Conservation (phyloP, 768 basidiomycete genomes). For the Asterophora parasitica region DNA sequence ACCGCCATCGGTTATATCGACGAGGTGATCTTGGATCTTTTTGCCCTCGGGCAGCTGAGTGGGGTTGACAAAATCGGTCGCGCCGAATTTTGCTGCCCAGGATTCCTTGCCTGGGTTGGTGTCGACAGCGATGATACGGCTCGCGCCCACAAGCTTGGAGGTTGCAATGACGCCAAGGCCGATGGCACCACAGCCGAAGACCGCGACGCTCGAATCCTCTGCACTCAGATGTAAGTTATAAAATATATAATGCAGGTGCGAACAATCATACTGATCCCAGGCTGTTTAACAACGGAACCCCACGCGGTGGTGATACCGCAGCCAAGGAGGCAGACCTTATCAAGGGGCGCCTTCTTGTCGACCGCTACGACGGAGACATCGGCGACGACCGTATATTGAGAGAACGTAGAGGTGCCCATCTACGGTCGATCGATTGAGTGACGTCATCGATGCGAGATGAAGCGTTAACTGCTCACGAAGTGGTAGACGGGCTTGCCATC, state of each 20-base stretch:
- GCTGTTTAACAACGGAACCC: constrained; percentile 92
- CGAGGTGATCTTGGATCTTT: constrained; percentile 83
- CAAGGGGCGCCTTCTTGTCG: constrained; percentile 78
- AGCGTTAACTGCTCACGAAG: constrained; percentile 57
- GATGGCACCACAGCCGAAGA: constrained; percentile 96
- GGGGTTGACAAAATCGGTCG: constrained; percentile 93
- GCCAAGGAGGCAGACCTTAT: constrained; percentile 95
- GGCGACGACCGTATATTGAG: constrained; percentile 98
- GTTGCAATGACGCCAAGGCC: constrained; percentile 91
- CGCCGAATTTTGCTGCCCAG: constrained; percentile 92
- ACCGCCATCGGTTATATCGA: constrained; percentile 94
- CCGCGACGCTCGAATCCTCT: constrained; percentile 86
- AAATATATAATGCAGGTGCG: constrained; percentile 2
- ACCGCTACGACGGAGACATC: constrained; percentile 96
- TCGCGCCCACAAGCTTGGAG: constrained; percentile 69
- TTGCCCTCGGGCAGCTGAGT: constrained; percentile 65
- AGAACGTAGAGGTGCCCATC: constrained; percentile 99
- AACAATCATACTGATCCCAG: constrained; percentile 63
- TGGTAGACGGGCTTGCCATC: constrained; percentile 86
- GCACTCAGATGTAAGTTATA: not conserved
- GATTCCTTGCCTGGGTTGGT: constrained; percentile 80
- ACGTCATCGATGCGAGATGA: not conserved
- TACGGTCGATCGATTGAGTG: constrained; percentile 23
- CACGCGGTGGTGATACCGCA: constrained; percentile 98
- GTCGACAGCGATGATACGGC: constrained; percentile 90